Conservation (phyloP, 192 early-diverging fungal species). For the Coemansia sp. region DNA sequence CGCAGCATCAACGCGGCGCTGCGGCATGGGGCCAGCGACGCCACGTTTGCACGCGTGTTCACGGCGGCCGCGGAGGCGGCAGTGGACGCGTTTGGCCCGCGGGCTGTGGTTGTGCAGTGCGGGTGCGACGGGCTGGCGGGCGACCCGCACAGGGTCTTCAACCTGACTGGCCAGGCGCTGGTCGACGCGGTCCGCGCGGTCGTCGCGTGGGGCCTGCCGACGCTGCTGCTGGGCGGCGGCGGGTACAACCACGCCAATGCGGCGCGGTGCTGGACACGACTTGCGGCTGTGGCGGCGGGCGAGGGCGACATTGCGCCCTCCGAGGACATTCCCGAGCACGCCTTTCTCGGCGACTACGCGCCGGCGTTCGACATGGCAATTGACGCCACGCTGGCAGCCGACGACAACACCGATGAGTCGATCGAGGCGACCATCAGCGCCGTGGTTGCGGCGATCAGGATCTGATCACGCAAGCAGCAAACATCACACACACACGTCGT, state of each 20-base stretch:
- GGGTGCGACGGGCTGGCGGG: constrained; percentile 63
- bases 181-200: constrained; percentile 18
- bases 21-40: constrained; percentile 85
- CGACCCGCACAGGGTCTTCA: constrained; percentile 49
- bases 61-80: constrained; percentile 70
- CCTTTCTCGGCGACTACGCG: constrained; percentile 66
- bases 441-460: not conserved
- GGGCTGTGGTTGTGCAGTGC: constrained; percentile 90
- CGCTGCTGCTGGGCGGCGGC: constrained; percentile 58
- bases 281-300: constrained; percentile 76
- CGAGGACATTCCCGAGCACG: constrained; percentile 67
- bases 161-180: constrained; percentile 40
- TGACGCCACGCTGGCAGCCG: constrained; percentile 14
- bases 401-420: constrained; percentile 24
- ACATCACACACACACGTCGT: not conserved
- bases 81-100: constrained; percentile 75
- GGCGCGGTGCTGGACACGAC: constrained; percentile 92
- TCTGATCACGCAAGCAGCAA: not conserved
- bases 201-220: constrained; percentile 15
- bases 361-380: constrained; percentile 41
- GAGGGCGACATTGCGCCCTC: constrained; percentile 4
- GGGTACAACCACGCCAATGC: constrained; percentile 94
- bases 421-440: constrained; percentile 6
- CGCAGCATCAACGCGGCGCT: constrained; percentile 93
- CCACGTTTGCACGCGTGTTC: constrained; percentile 80